Evolutionary conservation across 495 filamentous ascomycete species (phyloP).

Genomic region (Aspergillus sparsus): DNA sequence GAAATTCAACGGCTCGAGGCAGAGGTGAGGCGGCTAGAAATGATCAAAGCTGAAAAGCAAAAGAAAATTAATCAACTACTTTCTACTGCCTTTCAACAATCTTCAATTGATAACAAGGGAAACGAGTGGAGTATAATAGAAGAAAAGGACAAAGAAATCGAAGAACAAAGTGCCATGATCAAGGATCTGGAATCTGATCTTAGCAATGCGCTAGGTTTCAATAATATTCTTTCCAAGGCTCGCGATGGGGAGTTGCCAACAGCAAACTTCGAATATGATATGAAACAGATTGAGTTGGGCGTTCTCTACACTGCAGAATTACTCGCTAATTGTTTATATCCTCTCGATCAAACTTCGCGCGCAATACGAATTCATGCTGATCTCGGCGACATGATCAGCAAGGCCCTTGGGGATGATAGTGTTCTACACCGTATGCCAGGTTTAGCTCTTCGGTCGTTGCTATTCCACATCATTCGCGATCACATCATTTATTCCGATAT

Average conservation of each 20-base stretch:
- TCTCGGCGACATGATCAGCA: background rate
- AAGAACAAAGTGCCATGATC: background rate
- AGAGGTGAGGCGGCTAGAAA: constrained; percentile 2
- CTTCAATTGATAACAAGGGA: background rate
- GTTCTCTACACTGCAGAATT: background rate
- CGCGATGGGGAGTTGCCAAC: background rate
- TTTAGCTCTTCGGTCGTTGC: background rate
- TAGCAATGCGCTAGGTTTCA: background rate
- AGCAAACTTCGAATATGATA: background rate
- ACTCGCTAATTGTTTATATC: background rate
- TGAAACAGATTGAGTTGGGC: background rate
- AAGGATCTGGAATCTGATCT: background rate
- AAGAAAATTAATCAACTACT: background rate
- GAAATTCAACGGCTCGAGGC: constrained; percentile 4
- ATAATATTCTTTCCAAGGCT: background rate
- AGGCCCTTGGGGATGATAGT: background rate
- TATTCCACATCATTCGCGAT: background rate
- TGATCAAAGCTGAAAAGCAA: background rate
- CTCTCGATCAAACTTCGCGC: background rate
- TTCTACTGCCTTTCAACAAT: background rate
- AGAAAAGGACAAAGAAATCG: background rate
- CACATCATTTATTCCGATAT: background rate
- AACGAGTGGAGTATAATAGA: background rate
- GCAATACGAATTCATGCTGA: background rate
- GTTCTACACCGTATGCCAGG: background rate